Conservation (phyloP, 2,329 filamentous ascomycete genomes). For the Aspergillus sp. region DNA sequence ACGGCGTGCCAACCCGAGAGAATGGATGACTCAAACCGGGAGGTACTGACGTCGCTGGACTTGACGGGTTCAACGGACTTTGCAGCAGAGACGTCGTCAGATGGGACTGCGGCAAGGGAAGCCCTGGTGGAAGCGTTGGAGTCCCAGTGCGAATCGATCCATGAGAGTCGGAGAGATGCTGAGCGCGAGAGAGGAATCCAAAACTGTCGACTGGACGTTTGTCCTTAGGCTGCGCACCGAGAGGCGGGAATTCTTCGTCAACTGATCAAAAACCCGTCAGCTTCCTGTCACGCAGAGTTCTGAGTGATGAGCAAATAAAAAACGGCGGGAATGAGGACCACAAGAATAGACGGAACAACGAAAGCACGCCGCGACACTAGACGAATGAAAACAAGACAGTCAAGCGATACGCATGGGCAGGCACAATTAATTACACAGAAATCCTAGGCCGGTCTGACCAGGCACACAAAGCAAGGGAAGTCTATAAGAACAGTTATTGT, state of each 20-base stretch:
- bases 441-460: constrained; percentile 15
- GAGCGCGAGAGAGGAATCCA: constrained; percentile 30
- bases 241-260: constrained; percentile 43
- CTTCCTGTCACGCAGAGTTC: constrained; percentile 7
- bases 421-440: constrained; percentile 31
- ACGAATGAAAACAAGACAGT: constrained; percentile 10
- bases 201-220: constrained; percentile 27
- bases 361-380: background rate
- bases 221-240: constrained; percentile 34
- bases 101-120: constrained; percentile 37
- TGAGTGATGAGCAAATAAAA: constrained; percentile 4
- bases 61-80: constrained; percentile 23
- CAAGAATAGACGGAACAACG: constrained; percentile 10
- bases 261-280: constrained; percentile 30
- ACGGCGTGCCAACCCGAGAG: constrained; percentile 23
- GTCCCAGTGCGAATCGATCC: constrained; percentile 29
- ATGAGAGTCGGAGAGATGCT: constrained; percentile 23
- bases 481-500: constrained; percentile 40
- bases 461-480: constrained; percentile 22
- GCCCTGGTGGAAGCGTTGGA: constrained; percentile 34
- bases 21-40: constrained; percentile 21
- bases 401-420: constrained; percentile 23
- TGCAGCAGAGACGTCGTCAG: constrained; percentile 28
- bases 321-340: constrained; percentile 3
- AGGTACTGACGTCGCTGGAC: constrained; percentile 23